Conservation (phyloP, 2,329 filamentous ascomycete species). For the Trichoderma citrinoviride region DNA sequence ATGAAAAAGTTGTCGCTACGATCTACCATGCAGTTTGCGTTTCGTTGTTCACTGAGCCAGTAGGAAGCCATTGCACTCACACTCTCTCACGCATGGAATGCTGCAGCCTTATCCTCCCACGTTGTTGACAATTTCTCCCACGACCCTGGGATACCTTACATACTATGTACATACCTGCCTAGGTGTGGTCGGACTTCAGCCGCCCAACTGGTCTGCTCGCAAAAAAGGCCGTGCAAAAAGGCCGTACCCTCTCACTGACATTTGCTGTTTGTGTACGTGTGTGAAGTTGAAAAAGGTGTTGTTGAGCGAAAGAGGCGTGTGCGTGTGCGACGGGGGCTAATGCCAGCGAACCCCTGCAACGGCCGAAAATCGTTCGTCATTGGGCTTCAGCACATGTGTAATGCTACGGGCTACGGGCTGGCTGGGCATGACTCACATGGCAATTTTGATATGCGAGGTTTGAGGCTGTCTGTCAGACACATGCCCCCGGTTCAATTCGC, state of each 20-base stretch:
- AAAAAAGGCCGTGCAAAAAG: neutral
- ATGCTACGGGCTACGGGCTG: neutral
- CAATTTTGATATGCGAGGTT: constrained; percentile 6
- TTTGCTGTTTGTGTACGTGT: too few relatives aligned
- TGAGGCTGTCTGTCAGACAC: constrained; percentile 5
- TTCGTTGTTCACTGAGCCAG: neutral
- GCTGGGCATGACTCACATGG: constrained; percentile 18
- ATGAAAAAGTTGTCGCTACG: too few relatives aligned
- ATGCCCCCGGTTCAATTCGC: neutral
- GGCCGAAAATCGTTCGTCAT: neutral
- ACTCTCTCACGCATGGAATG: neutral
- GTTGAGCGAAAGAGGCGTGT: too few relatives aligned
- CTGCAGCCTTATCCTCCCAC: constrained; percentile 20
- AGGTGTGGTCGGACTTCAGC: neutral
- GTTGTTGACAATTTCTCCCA: constrained; percentile 1
- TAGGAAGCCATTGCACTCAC: constrained; percentile 4
- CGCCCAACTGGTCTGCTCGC: neutral
- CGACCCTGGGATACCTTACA: constrained; percentile 3
- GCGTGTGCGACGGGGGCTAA: neutral
- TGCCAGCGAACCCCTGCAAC: neutral
- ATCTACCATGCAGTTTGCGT: neutral
- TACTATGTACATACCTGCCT: too few relatives aligned
- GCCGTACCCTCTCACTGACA: neutral
- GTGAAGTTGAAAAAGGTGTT: too few relatives aligned
- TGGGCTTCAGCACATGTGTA: neutral